Percentiles rank a stretch among this genome's conserved stretches.
phyloP scores from a whole-genome alignment of 2,329 filamentous ascomycete genomes.

The Monilinia aucupariae region DNA sequence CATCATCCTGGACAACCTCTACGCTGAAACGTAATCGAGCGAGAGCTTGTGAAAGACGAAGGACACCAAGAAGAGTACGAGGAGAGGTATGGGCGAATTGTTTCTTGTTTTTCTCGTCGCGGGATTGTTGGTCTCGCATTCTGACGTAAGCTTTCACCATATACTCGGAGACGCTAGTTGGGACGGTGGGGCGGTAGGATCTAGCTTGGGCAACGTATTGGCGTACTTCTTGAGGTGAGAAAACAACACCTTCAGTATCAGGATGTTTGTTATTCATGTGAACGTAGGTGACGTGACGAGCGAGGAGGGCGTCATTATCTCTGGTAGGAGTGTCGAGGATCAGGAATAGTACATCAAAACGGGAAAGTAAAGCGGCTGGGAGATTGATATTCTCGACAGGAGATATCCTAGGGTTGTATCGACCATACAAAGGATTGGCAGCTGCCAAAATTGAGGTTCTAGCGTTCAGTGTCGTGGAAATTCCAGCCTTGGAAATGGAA shows the following conservation, averaged over 20 bases:
- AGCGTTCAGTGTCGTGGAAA: slow-evolving; percentile 93
- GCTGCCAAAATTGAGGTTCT: slow-evolving; percentile 93
- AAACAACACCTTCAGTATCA: slow-evolving; percentile 70
- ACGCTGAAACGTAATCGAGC: slow-evolving; percentile 86
- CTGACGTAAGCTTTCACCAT: slow-evolving; percentile 95
- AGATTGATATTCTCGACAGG: slow-evolving; percentile 99
- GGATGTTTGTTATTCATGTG: slow-evolving; percentile 97
- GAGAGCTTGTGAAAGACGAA: slow-evolving; percentile 89
- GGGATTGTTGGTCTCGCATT: slow-evolving; percentile 85
- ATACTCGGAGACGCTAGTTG: slow-evolving; percentile 84
- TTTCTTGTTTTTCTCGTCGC: slow-evolving; percentile 84
- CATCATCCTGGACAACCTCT: slow-evolving; percentile 81
- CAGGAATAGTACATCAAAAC: slow-evolving; percentile 95
- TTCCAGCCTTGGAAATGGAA: slow-evolving; percentile 83
- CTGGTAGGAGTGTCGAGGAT: slow-evolving; percentile 90
- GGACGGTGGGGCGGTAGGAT: slow-evolving; percentile 80
- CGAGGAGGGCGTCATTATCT: slow-evolving; percentile 86
- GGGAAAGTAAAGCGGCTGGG: slow-evolving; percentile 89
- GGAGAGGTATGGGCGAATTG: slow-evolving; percentile 92
- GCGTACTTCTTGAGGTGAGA: slow-evolving; percentile 87
- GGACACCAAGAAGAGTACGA: slow-evolving; percentile 84
- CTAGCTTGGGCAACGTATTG: slow-evolving; percentile 93
- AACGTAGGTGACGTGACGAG: slow-evolving; percentile 90
- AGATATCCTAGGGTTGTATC: slow-evolving; percentile 95
- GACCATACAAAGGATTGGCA: slow-evolving; percentile 93